These are phyloP conservation scores for Zasmidium citrigriseum DNA, from an alignment of 2,329 filamentous ascomycete species.

Conservation along the genomic window DNA sequence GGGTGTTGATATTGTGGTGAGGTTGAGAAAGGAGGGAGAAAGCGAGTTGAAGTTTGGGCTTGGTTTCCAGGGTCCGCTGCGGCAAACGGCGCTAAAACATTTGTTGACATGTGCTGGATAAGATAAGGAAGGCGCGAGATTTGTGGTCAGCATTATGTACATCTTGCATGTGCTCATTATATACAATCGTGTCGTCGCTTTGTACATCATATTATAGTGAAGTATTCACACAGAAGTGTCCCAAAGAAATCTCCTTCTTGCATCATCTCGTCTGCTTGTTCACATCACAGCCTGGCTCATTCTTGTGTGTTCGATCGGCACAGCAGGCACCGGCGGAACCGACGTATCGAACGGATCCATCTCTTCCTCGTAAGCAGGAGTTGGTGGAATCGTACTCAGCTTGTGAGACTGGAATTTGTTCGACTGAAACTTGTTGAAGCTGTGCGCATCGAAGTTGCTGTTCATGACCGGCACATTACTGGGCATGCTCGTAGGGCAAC, in stretches of 20 bases:
- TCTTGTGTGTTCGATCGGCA: slow-evolving; percentile 11
- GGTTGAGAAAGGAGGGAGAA: background rate
- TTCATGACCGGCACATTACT: slow-evolving; percentile 1
- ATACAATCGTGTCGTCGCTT: slow-evolving; percentile 5
- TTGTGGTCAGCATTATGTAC: slow-evolving; percentile 6
- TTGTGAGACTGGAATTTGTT: slow-evolving; percentile 33
- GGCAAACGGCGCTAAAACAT: background rate
- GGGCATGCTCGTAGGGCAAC: slow-evolving; percentile 44
- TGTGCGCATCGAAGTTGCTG: slow-evolving; percentile 26
- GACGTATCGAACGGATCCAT: slow-evolving; percentile 41
- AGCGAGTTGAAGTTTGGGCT: background rate
- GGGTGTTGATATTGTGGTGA: background rate
- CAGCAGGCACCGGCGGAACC: slow-evolving; percentile 24
- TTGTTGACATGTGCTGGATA: background rate
- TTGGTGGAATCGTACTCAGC: slow-evolving; percentile 44
- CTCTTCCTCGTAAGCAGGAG: slow-evolving; percentile 34
- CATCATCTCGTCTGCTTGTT: background rate
- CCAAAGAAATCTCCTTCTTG: background rate
- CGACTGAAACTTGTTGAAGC: slow-evolving; percentile 28
- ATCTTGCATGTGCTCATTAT: slow-evolving; percentile 2
- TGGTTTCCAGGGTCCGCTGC: background rate
- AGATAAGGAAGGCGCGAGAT: background rate
- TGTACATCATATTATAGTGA: slow-evolving; percentile 9
- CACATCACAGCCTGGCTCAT: slow-evolving; percentile 18
- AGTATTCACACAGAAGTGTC: background rate